Evolutionary conservation across 2,329 filamentous ascomycete genomes (phyloP), one percentile per base, ranked within the genome.

Genomic region (Blastomyces silverae): DNA sequence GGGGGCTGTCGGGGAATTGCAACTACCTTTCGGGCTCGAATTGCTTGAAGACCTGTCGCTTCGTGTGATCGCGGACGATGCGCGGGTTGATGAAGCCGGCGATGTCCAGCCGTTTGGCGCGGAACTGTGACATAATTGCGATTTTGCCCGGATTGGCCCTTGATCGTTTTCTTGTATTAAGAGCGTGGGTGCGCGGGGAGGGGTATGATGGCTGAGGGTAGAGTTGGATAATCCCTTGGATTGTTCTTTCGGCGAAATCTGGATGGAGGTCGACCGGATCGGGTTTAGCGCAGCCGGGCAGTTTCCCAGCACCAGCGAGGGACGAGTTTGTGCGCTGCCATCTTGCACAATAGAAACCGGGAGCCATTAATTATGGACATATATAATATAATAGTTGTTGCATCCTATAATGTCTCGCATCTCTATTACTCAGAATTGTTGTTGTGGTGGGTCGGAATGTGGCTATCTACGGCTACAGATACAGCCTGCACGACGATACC

Each of bases 1-100:
- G 6, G 13, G 52, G 52, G 31, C 31, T 7, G 31, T 34, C 28
- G 28, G 52, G 52, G 5, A 42, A 42, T 22, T 48, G 13, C 34
- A 37, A 31, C 25, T 82, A 95, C 92, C 93, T 89, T 80, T 97
- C 89, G 4, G 92, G 86, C 81, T 99, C 94, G 74, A 89, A 82
- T 75, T 91, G 83, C 74, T 89, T 89, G 73, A 92, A 97, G 66
- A 92, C 90, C 81, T 95, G 93, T 73, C 94, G 89, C 85, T 97
- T 99, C 64, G 92, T 92, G 81, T 97, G 91, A 79, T 99, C 94
- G 72, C 94, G 91, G 75, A 99, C 89, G 70, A 90, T 85, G 70
- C 89, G 88, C 76, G 89, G 86, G 75, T 97, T 97, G 80, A 95
- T 79, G 75, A 90, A 96, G 76, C 91, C 91, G 76, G 89, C 88